Base-by-base conservation (phyloP, 2,329 filamentous ascomycete species). In the Falciphora oryzae region DNA sequence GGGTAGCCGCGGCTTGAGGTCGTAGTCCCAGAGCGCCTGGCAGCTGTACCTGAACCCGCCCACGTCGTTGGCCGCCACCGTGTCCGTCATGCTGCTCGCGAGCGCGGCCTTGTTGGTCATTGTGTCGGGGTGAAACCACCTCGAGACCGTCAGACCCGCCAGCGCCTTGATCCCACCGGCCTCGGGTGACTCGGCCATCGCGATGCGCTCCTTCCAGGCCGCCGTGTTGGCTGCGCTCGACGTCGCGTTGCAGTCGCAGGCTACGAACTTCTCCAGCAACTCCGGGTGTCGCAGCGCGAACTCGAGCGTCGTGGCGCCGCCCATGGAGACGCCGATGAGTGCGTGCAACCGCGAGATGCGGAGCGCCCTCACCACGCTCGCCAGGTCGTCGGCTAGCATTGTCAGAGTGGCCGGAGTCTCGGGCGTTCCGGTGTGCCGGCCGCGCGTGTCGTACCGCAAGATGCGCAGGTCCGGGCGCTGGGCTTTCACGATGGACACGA, bases 201-300 rank as follows among this genome's bases (percentile, higher is more conserved):
- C 83, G 64, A 92, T 89, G 32, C 92, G 88, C 58, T 93, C 90
- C 64, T 85, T 86, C 92, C 92, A 96, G 0, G 91, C 90, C 61
- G 86, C 83, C 4, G 88, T 89, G 78, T 96, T 96, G 50, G 87
- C 87, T 0, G 87, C 79, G 66, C 89, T 91, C 0, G 89, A 87
- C 6, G 85, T 82, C 10, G 85, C 83, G 74, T 93, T 94, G 72
- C 92, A 96, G 75, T 95, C 91, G 75, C 91, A 93, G 4, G 88
- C 83, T 28, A 94, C 79, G 73, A 93, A 90, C 8, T 80, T 80
- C 1, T 70, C 73, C 18, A 92, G 76, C 58, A 85, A 81, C 1
- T 77, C 67, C 0, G 90, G 88, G 70, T 91, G 83, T 57, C 81
- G 81, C 62, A 96, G 83, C 0, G 89, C 89, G 63, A 90, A 87